Evolutionary conservation across 179 eudicot genomes (phyloP).

Genomic region (Carnegiea gigantea): DNA sequence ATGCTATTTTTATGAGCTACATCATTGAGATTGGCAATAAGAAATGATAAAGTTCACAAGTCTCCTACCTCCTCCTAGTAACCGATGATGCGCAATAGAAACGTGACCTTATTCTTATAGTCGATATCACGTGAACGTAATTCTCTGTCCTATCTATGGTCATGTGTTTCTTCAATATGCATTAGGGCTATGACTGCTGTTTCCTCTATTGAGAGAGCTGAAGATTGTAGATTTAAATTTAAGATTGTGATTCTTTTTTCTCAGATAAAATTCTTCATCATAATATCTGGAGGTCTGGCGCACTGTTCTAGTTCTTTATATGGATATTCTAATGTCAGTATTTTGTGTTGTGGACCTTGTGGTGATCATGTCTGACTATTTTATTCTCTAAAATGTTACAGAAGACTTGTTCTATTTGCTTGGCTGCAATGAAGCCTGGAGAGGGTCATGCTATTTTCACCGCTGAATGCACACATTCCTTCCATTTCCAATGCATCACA

Average conservation of each 20-base stretch:
- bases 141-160: neutral
- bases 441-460: slow-evolving; percentile 75
- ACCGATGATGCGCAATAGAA: neutral
- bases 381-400: slow-evolving; percentile 22
- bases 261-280: neutral
- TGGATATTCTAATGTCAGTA: neutral
- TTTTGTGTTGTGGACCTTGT: neutral
- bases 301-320: neutral
- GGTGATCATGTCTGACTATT: slow-evolving; percentile 2
- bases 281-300: neutral
- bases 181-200: neutral
- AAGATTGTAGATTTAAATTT: neutral
- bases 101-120: neutral
- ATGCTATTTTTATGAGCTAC: neutral
- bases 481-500: slow-evolving; percentile 70
- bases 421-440: slow-evolving; percentile 53
- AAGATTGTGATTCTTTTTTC: neutral
- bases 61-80: neutral
- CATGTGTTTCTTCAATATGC: neutral
- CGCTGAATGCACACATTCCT: slow-evolving; percentile 73
- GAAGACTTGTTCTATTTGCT: slow-evolving; percentile 61
- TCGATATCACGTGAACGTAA: neutral
- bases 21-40: neutral
- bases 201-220: neutral
- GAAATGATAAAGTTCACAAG: neutral